These are phyloP conservation scores for Cladosporium sp. DNA, from an alignment of 2,329 filamentous ascomycete species.

Conservation along the genomic window DNA sequence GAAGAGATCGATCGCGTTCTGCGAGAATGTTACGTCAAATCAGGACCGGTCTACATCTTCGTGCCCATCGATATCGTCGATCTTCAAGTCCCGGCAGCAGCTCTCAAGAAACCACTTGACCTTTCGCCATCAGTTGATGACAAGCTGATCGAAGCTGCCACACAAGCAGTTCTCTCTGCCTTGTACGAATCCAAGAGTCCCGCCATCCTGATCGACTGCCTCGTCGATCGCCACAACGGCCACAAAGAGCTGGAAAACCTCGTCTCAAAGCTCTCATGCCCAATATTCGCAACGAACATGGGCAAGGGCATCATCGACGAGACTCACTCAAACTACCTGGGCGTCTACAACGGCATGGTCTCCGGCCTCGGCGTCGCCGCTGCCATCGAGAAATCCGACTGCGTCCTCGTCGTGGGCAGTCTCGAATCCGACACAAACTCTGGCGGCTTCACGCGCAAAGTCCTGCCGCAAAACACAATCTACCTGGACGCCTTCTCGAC, in stretches of 20 bases:
- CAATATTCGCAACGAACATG: slow-evolving; percentile 39
- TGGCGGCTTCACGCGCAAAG: slow-evolving; percentile 36
- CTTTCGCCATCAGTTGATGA: slow-evolving; percentile 28
- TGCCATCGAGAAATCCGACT: slow-evolving; percentile 34
- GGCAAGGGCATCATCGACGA: slow-evolving; percentile 43
- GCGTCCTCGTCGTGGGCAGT: slow-evolving; percentile 37
- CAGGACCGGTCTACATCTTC: slow-evolving; percentile 43
- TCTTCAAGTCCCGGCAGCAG: slow-evolving; percentile 34
- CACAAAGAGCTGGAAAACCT: slow-evolving; percentile 31
- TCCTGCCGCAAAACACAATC: slow-evolving; percentile 30
- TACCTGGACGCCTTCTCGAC: slow-evolving; percentile 37
- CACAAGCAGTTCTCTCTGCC: slow-evolving; percentile 31
- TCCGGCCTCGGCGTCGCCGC: slow-evolving; percentile 35
- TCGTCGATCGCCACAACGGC: slow-evolving; percentile 37
- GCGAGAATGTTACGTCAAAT: slow-evolving; percentile 40
- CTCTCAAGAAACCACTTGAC: slow-evolving; percentile 37
- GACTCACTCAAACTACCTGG: slow-evolving; percentile 36
- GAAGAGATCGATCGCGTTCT: slow-evolving; percentile 43
- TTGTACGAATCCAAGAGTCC: slow-evolving; percentile 35
- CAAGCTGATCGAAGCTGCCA: slow-evolving; percentile 26
- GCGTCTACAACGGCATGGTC: slow-evolving; percentile 39
- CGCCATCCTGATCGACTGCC: slow-evolving; percentile 36
- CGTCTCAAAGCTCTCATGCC: slow-evolving; percentile 33
- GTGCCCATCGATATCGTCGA: slow-evolving; percentile 39
- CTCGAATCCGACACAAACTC: slow-evolving; percentile 42